Evolutionary conservation across 2,329 filamentous ascomycete genomes (phyloP).

Genomic region (Aspergillus fumigatiaffinis): DNA sequence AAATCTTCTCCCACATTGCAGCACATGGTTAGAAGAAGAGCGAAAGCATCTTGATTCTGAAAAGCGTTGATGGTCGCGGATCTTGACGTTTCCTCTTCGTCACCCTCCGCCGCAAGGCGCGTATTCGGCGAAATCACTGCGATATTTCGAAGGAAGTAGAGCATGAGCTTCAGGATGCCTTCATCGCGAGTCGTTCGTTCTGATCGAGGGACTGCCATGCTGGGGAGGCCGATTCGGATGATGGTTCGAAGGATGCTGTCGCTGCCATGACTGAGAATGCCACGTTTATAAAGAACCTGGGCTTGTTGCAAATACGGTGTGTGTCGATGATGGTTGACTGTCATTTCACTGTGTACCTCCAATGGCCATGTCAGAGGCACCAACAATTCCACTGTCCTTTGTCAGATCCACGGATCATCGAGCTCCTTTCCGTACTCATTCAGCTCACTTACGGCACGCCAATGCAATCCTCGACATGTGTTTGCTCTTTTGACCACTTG

Average conservation of each 20-base stretch:
- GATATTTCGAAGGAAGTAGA: slow-evolving; percentile 87
- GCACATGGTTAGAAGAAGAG: slow-evolving; percentile 76
- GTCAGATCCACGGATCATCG: slow-evolving; percentile 17
- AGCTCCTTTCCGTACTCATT: background rate
- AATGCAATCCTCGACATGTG: slow-evolving; percentile 76
- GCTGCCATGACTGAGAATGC: slow-evolving; percentile 77
- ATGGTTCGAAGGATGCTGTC: slow-evolving; percentile 74
- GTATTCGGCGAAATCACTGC: slow-evolving; percentile 75
- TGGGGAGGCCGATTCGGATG: slow-evolving; percentile 75
- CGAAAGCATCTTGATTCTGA: slow-evolving; percentile 84
- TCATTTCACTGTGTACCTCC: slow-evolving; percentile 77
- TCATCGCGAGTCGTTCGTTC: slow-evolving; percentile 79
- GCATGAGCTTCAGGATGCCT: slow-evolving; percentile 82
- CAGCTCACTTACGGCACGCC: slow-evolving; percentile 58
- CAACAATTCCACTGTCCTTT: slow-evolving; percentile 67
- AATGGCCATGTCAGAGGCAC: slow-evolving; percentile 93
- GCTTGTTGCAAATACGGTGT: slow-evolving; percentile 83
- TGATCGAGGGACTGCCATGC: slow-evolving; percentile 72
- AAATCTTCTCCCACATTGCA: slow-evolving; percentile 96
- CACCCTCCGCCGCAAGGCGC: slow-evolving; percentile 72
- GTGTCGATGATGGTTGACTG: slow-evolving; percentile 87
- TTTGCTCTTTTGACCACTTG: slow-evolving; percentile 66
- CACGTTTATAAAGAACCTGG: slow-evolving; percentile 85
- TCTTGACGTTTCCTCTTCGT: slow-evolving; percentile 83
- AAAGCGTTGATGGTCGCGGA: slow-evolving; percentile 87